These are phyloP conservation scores for Rhynchosporium agropyri DNA, from an alignment of 2,329 filamentous ascomycete genomes.

Conservation along the genomic window DNA sequence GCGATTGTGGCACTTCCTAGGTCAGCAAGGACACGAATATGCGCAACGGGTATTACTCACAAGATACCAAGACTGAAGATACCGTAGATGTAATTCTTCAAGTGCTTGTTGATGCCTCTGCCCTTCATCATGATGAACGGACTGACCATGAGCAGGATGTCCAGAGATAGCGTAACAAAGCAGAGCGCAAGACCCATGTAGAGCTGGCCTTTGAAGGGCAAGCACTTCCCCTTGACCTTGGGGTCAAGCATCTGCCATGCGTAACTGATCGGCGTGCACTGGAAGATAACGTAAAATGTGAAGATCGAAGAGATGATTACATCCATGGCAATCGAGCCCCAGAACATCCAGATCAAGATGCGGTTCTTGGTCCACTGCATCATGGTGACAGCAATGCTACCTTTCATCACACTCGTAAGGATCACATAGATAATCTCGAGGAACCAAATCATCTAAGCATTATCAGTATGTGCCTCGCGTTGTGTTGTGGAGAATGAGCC, in stretches of 20 bases:
- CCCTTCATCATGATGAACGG: constrained; percentile 78
- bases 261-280: constrained; percentile 30
- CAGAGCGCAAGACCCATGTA: constrained; percentile 32
- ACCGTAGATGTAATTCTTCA: constrained; percentile 32
- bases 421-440: constrained; percentile 33
- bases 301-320: constrained; percentile 25
- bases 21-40: background rate
- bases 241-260: constrained; percentile 29
- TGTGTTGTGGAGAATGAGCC: background rate
- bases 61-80: constrained; percentile 29
- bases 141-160: constrained; percentile 69
- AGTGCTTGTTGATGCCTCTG: constrained; percentile 9
- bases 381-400: constrained; percentile 28
- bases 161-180: constrained; percentile 28
- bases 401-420: constrained; percentile 34
- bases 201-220: constrained; percentile 21
- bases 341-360: constrained; percentile 24
- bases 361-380: constrained; percentile 28
- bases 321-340: constrained; percentile 28
- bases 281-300: constrained; percentile 26
- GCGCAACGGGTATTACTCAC: constrained; percentile 19
- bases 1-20: constrained; percentile 30
- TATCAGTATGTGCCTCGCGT: background rate
- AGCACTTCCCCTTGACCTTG: constrained; percentile 26
- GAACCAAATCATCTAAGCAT: constrained; percentile 29